Evolutionary conservation across 176 grass and related monocot genomes (phyloP), one percentile per base, ranked within the genome.

Genomic region (Aechmea fasciata): DNA sequence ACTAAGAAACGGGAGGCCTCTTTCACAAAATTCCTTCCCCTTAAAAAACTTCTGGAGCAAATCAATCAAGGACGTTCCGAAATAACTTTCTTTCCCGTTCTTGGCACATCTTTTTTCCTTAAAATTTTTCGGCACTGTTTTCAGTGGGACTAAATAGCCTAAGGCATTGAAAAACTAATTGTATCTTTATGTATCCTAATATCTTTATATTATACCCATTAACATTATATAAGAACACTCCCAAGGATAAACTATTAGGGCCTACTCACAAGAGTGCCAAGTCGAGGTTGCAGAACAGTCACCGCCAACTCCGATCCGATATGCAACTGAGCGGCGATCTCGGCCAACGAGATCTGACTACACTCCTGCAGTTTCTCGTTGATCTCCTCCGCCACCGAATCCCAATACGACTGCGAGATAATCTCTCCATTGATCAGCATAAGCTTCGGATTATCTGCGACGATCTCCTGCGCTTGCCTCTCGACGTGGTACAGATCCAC

Each of bases 401-500:
- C 93, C 93, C 93, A 97, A 81, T 97, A 97, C 76, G 84, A 83
- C 17, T 92, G 86, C 2, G 89, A 90, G 68, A 97, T 92, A 69
- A 97, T 87, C 82, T 97, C 93, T 0, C 86, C 89, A 52, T 90
- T 88, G 66, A 92, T 81, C 82, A 97, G 20, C 93, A 97, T 92
- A 59, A 97, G 71, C 52, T 75, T 53, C 1, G 79, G 51, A 69
- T 83, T 77, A 68, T 97, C 83, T 0, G 51, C 48, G 65, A 92
- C 78, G 8, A 92, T 88, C 71, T 73, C 87, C 64, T 97, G 79
- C 41, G 88, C 84, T 72, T 85, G 93, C 83, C 79, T 89, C 76
- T 97, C 93, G 55, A 97, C 71, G 80, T 97, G 82, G 82, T 92
- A 97, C 52, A 97, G 81, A 72, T 97, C 93, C 50, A 97, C 84